These are phyloP conservation scores for Zygotorulaspora florentina DNA, from an alignment of 805 yeast genomes.

Conservation along the genomic window DNA sequence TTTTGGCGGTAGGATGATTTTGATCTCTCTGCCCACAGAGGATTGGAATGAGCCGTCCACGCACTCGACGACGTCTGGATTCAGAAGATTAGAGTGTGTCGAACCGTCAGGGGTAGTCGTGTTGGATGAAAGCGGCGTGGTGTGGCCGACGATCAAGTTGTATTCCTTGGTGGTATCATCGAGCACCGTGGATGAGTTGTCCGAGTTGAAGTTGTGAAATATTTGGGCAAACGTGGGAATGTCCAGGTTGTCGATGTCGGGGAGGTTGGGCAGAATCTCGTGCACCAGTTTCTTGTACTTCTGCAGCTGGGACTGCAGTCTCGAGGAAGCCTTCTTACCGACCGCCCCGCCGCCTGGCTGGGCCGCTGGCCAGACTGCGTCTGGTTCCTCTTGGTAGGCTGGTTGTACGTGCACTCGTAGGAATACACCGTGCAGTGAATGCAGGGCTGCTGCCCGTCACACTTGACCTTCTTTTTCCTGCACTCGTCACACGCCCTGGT, in stretches of 20 bases:
- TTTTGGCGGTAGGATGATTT: slow-evolving; percentile 70
- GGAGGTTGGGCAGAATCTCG: slow-evolving; percentile 26
- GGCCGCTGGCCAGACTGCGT: slow-evolving; percentile 2
- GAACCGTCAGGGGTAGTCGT: slow-evolving; percentile 16
- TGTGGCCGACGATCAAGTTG: slow-evolving; percentile 15
- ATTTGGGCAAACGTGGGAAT: slow-evolving; percentile 27
- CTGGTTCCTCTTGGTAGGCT: slow-evolving; percentile 46
- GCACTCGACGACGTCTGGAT: slow-evolving; percentile 15
- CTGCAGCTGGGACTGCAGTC: slow-evolving; percentile 17
- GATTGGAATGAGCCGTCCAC: slow-evolving; percentile 22
- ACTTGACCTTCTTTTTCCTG: slow-evolving; percentile 70
- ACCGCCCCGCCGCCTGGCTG: not conserved
- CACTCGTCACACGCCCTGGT: slow-evolving; percentile 48
- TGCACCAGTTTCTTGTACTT: slow-evolving; percentile 25
- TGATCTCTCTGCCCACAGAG: slow-evolving; percentile 46
- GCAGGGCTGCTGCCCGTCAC: slow-evolving; percentile 82
- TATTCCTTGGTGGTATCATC: slow-evolving; percentile 27
- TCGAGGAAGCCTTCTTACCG: slow-evolving; percentile 9
- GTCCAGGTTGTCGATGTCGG: slow-evolving; percentile 26
- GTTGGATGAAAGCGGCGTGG: slow-evolving; percentile 11
- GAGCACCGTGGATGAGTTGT: slow-evolving; percentile 7
- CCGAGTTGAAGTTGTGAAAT: slow-evolving; percentile 19
- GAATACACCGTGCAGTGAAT: slow-evolving; percentile 85
- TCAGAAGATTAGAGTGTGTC: slow-evolving; percentile 3
- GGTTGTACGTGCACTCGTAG: slow-evolving; percentile 79